Base-by-base conservation (phyloP, 371 early-diverging fungal genomes). In the Paraphysoderma sedebokerense region DNA sequence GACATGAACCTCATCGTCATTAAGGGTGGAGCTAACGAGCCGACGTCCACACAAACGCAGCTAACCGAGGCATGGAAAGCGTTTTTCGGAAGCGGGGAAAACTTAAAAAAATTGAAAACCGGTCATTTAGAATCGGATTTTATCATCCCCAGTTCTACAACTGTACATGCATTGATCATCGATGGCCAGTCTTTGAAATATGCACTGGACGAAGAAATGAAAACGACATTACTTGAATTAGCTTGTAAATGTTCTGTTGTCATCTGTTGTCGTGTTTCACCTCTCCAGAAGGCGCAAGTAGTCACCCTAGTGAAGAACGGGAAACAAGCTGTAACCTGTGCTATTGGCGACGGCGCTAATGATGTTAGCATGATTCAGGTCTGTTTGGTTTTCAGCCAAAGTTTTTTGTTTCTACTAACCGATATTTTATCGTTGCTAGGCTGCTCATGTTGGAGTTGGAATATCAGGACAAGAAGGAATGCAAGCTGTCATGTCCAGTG, bases 341-440 rank as follows among this genome's bases (percentile, higher is more conserved):
- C 88, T 8, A 81, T 91, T 22, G 91, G 93, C 22, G 88, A 93
- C 63, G 85, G 74, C 23, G 97, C 96, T 44, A 90, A 91, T 58
- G 93, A 91, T 66, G 96, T 84, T 38, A 82, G 70, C 47, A 89
- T 82, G 90, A 83, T 84, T 64, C 79, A 87, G 63, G 86, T 85
- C 20, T 90, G 96, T 4, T 87, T 92, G 57, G 89, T 98, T 15
- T 85, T 84, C 17, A 65, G 76, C 22, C 77, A 56, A 79, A 79
- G 1, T 54, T 86, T 27, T 32, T 26, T 6, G 30, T 66, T 59
- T 82, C 91, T 33, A 89, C 88, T 11, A 93, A 93, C 59, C 92
- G 92, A 58, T 90, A 91, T 5, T 73, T 79, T 11, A 93, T 93
- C 92, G 85, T 93, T n/a, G n/a, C 40, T 83, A 85, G 62, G 81